Evolutionary conservation across 176 grass and related monocot species (phyloP).

Genomic region (Oryza nivara): DNA sequence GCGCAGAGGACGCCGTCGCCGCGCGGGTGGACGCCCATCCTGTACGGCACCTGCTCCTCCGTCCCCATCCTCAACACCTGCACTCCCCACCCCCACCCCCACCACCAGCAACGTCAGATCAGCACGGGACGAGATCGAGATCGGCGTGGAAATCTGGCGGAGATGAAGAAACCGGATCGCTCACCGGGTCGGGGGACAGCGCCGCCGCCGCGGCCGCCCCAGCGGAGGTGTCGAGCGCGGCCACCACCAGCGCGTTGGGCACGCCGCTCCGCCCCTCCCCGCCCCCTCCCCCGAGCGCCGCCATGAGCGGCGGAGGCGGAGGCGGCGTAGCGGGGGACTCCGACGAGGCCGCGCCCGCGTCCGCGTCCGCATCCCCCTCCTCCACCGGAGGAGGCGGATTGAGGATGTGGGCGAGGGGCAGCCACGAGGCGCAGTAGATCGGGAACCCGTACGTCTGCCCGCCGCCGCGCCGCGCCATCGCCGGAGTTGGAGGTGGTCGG

Average conservation of each 20-base stretch:
- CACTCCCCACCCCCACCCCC: background rate
- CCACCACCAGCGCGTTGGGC: slow-evolving; percentile 76
- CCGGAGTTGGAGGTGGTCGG: background rate
- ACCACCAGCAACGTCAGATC: background rate
- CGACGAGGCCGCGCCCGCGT: too few species aligned
- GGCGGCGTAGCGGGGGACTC: background rate
- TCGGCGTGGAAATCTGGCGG: slow-evolving; percentile 29
- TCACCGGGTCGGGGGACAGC: slow-evolving; percentile 67
- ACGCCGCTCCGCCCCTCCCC: slow-evolving; percentile 80
- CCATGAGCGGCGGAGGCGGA: slow-evolving; percentile 34
- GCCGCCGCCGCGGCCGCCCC: background rate
- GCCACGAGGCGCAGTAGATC: slow-evolving; percentile 88
- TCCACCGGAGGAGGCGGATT: background rate
- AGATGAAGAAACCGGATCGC: slow-evolving; percentile 1
- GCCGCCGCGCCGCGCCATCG: slow-evolving; percentile 47
- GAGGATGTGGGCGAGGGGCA: slow-evolving; percentile 73
- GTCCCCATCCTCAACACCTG: slow-evolving; percentile 76
- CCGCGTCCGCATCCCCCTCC: too few species aligned
- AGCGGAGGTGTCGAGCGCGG: slow-evolving; percentile 42
- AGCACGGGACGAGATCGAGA: background rate
- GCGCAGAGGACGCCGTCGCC: slow-evolving; percentile 73
- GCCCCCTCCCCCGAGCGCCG: slow-evolving; percentile 69
- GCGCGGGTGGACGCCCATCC: slow-evolving; percentile 87
- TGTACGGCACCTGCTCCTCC: slow-evolving; percentile 67
- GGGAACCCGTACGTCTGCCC: slow-evolving; percentile 85